Conservation (phyloP, 2,329 filamentous ascomycete species). For the Helminthosporium solani region DNA sequence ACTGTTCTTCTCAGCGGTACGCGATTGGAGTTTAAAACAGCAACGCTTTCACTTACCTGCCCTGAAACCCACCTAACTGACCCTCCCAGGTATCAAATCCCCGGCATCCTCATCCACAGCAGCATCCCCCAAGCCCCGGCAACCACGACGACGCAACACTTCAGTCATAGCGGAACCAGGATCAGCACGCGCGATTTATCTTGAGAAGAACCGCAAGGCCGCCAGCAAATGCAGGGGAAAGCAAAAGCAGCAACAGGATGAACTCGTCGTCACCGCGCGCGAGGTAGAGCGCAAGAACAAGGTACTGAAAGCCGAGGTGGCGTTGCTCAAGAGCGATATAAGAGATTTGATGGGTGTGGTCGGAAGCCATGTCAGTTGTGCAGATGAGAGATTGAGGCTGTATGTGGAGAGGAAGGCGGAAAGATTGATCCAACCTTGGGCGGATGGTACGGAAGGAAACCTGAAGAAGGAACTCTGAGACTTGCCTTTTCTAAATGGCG, state of each 20-base stretch:
- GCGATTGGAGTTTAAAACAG: too few species aligned
- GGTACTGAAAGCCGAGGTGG: slow-evolving; percentile 29
- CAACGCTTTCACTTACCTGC: too few species aligned
- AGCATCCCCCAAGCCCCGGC: neutral
- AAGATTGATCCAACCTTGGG: neutral
- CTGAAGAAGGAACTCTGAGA: neutral
- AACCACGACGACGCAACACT: slow-evolving; percentile 15
- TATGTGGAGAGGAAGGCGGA: slow-evolving; percentile 34
- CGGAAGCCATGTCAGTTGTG: slow-evolving; percentile 24
- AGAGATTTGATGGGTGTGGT: slow-evolving; percentile 26
- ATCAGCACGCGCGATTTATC: slow-evolving; percentile 36
- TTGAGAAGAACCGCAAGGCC: slow-evolving; percentile 69
- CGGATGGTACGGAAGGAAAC: neutral
- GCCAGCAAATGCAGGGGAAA: slow-evolving; percentile 73
- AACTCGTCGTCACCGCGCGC: slow-evolving; percentile 49
- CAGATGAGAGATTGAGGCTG: slow-evolving; percentile 22
- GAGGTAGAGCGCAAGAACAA: slow-evolving; percentile 32
- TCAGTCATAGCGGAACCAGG: slow-evolving; percentile 24
- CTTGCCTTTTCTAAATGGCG: too few species aligned
- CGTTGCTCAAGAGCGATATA: slow-evolving; percentile 24
- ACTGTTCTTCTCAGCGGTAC: too few species aligned
- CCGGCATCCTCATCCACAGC: neutral
- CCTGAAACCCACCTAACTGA: neutral
- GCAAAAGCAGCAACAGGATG: slow-evolving; percentile 56
- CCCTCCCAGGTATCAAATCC: neutral